Evolutionary conservation across 306 rosid species (phyloP).

Genomic region (Pterocarpus santalinus): DNA sequence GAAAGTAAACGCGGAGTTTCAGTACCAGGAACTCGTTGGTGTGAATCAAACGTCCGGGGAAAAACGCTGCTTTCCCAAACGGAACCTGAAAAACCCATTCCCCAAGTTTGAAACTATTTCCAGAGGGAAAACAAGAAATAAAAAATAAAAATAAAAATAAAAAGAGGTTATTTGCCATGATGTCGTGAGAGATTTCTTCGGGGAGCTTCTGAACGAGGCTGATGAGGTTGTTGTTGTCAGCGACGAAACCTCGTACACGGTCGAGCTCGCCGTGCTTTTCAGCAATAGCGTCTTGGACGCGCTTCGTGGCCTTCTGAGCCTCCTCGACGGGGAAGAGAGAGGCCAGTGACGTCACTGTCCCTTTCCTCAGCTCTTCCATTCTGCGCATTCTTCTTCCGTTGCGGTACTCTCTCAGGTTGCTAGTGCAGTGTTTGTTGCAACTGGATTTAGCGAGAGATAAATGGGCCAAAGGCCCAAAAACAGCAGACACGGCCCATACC

Average conservation of each 20-base stretch:
- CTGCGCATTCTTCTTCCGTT: neutral
- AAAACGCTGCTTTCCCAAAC: conserved; percentile 93
- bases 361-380: conserved; percentile 54
- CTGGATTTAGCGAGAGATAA: no score
- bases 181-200: conserved; percentile 78
- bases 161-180: conserved; percentile 62
- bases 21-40: conserved; percentile 88
- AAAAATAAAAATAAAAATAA: neutral
- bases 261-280: conserved; percentile 59
- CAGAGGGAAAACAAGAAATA: neutral
- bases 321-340: conserved; percentile 70
- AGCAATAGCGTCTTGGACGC: conserved; percentile 62
- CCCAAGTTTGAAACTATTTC: neutral
- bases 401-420: no score
- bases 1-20: neutral
- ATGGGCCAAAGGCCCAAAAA: no score
- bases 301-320: conserved; percentile 69
- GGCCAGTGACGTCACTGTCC: conserved; percentile 71
- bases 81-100: conserved; percentile 71
- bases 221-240: conserved; percentile 72
- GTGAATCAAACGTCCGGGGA: conserved; percentile 91
- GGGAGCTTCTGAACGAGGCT: conserved; percentile 85
- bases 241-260: conserved; percentile 61
- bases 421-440: no score
- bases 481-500: neutral